phyloP scores from a whole-genome alignment of 345 rosid species.

The Combretum micranthum region DNA sequence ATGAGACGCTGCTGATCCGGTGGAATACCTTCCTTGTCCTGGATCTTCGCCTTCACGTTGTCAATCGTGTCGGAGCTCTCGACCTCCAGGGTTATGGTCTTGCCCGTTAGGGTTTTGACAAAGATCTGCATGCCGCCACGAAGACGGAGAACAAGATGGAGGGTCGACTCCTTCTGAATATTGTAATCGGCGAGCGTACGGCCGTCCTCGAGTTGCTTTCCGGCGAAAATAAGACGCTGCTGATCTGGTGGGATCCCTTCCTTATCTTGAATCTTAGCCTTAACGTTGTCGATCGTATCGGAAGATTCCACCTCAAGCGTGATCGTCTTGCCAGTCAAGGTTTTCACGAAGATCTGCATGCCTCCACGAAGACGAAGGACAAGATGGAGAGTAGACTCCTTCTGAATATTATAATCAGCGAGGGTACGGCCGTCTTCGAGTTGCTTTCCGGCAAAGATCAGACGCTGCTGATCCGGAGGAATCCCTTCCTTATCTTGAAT shows the following conservation, averaged over 20 bases:
- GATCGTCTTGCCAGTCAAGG: conserved; percentile 17
- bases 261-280: conserved; percentile 21
- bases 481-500: conserved; percentile 16
- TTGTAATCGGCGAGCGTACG: conserved; percentile 18
- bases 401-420: conserved; percentile 15
- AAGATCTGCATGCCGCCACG: conserved; percentile 20
- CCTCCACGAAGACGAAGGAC: conserved; percentile 16
- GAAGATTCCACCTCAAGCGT: conserved; percentile 19
- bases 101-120: conserved; percentile 14
- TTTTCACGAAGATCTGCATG: conserved; percentile 21
- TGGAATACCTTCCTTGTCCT: conserved; percentile 20
- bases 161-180: conserved; percentile 21
- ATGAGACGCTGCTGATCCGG: conserved; percentile 18
- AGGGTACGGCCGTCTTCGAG: conserved; percentile 14
- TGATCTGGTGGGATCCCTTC: conserved; percentile 22
- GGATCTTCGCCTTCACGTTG: conserved; percentile 15
- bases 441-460: conserved; percentile 16
- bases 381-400: conserved; percentile 17
- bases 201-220: conserved; percentile 21
- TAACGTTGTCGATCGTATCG: conserved; percentile 18
- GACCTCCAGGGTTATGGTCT: conserved; percentile 14
- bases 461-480: conserved; percentile 14
- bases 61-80: conserved; percentile 19
- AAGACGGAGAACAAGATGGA: conserved; percentile 17
- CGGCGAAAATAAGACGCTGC: conserved; percentile 18